Base-by-base conservation (phyloP, 345 rosid genomes). In the Clarkia xantiana region DNA sequence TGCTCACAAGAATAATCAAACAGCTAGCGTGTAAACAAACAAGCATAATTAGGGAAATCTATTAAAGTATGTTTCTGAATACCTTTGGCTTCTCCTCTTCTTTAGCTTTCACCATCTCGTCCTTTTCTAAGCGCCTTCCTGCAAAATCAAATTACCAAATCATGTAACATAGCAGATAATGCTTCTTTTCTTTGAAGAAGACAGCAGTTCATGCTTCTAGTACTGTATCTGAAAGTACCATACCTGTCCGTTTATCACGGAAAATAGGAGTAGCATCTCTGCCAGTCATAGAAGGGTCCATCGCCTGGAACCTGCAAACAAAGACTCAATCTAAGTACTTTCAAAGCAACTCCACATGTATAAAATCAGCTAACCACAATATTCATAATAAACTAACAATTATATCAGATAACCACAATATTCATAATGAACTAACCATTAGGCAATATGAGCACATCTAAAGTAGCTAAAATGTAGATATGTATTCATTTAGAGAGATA, bases 201-300 rank as follows among this genome's bases (percentile, higher is more conserved):
- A 29, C 36, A 29, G 36, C 36, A 29, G 4, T 3, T 29, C 9
- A 10, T 29, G 2, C 2, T 29, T 29, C 36, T 29, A 29, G 36
- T 29, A 29, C 0, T 45, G 10, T 45, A 47, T 16, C 19, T 11
- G 10, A 45, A 52, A 39, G 40, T 40, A 22, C 49, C 16, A 47
- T 60, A 55, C 83, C 98, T 84, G 82, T 75, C 48, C 40, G 64
- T 69, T 83, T 90, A 67, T 83, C 96, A 62, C 98, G 98, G 67
- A 61, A 86, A 22, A 91, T 82, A 40, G 87, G 77, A 68, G 76
- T 89, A 22, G 89, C 93, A 61, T 80, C 93, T 56, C 59, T 71
- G 40, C 96, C 94, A 23, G 80, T 91, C 52, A 68, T 10, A 65
- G 79, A 65, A 53, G 93, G 75, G 71, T 84, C 93, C 94, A 86